Evolutionary conservation across 331 rosid genomes (phyloP), one percentile per base, ranked within the genome.

Genomic region (Acacia concinna): DNA sequence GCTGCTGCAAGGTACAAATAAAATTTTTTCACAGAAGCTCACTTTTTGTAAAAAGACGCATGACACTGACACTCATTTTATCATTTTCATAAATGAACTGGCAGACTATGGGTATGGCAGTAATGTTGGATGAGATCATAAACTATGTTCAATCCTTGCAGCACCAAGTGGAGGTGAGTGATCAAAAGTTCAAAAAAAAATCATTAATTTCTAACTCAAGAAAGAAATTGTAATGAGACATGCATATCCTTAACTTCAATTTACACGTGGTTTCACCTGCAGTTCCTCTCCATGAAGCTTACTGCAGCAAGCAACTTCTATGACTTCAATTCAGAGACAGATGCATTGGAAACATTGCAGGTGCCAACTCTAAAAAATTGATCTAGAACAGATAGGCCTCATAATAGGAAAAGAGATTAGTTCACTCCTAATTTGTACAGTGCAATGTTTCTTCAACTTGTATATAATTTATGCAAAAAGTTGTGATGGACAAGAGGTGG

Each of bases 61-160:
- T 37, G 25, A 11, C 72, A n/a, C n/a, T 40, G 17, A 51, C 57
- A 28, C 21, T 41, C 27, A 78, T 14, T 56, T 32, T 51, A 34
- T 56, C 28, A 41, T 72, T 73, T 68, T 6, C 5, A 17, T 43
- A 14, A 4, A 32, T 86, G 86, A 23, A 68, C 66, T 86, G 87
- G 81, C 92, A 93, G 98, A 87, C 90, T 18, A 91, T 90, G 98
- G 96, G 98, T 12, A 93, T 91, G 98, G 89, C 95, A 2, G 92
- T 90, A 49, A 93, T 93, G 98, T 87, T 93, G 81, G 98, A 93
- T 14, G 98, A 91, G 89, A 93, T 93, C 82, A 93, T 93, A 78
- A 93, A 90, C 67, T 93, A 93, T 83, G 94, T 93, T n/a, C 98
- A 93, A 63, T 93, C 98, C 85, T 86, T 93, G 79, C 95, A 93